Conservation (phyloP, 83 land plant species). For the Picea abies region DNA sequence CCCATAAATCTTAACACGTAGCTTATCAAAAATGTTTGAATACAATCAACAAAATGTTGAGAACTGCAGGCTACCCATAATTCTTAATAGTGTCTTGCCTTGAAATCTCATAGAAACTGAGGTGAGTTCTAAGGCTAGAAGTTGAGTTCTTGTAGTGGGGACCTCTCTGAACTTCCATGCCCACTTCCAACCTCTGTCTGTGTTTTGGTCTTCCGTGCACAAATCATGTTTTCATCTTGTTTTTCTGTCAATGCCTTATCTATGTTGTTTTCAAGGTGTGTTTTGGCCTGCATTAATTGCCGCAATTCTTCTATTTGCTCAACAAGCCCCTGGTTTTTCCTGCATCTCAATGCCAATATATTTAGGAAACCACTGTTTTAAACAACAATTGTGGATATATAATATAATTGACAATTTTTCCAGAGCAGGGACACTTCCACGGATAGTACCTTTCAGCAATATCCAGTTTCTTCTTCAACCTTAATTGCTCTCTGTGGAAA, state of each 20-base stretch:
- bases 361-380: neutral
- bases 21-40: too few species aligned
- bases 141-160: neutral
- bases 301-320: neutral
- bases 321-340: conserved; percentile 7
- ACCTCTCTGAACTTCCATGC: conserved; percentile 15
- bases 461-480: conserved; percentile 14
- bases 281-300: neutral
- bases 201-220: neutral
- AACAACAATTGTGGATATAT: neutral
- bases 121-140: too few species aligned
- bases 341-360: neutral
- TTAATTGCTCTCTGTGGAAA: conserved; percentile 9
- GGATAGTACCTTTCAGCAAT: neutral
- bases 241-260: neutral
- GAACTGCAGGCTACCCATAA: too few species aligned
- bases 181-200: conserved; percentile 1
- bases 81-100: too few species aligned
- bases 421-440: neutral
- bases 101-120: too few species aligned
- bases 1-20: too few species aligned
- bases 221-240: conserved; percentile 10
- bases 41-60: too few species aligned
- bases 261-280: neutral
- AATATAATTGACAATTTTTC: neutral